Evolutionary conservation across 352 stramenopile genomes (phyloP), one percentile per base, ranked within the genome.

Genomic region (Pythium rishiriense): DNA sequence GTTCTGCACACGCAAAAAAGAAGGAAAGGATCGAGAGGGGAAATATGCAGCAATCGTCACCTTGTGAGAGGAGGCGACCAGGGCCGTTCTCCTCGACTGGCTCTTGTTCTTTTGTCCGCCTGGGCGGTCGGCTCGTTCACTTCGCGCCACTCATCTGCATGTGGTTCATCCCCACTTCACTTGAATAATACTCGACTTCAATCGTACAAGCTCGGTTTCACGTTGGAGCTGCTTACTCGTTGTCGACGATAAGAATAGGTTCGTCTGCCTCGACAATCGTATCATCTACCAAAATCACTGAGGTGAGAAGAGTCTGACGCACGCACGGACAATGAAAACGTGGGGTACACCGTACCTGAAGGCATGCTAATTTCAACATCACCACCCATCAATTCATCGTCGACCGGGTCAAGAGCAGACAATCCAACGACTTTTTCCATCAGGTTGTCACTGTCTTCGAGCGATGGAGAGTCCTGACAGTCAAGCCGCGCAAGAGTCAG

Each of bases 161-260:
- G 62, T 68, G 62, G 62, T 68, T 68, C 62, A 68, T 68, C 53
- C 62, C 62, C 62, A 68, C 62, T 35, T 50, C 46, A 68, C 62
- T 68, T 68, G 52, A 60, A 57, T 59, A 58, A 48, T 56, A 53
- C 54, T 61, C 54, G 41, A 62, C 49, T 63, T 61, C 42, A 54
- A 41, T 67, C 46, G 51, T 62, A 53, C 52, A 62, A 25, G 29
- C 28, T 39, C 17, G 33, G 26, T 54, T 10, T 9, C 17, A 4
- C 21, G 22, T 45, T 56, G 21, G 28, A 43, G 37, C 37, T 43
- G 37, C 11, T 53, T 58, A 60, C 22, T 54, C 45, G 28, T 51
- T 26, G 28, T 64, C 55, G 12, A 25, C 43, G 48, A 71, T 63
- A 5, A 63, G 43, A 50, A 66, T 57, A 0, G 50, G 50, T 2